Conservation (phyloP, 371 early-diverging fungal species). For the Mucor indicus region DNA sequence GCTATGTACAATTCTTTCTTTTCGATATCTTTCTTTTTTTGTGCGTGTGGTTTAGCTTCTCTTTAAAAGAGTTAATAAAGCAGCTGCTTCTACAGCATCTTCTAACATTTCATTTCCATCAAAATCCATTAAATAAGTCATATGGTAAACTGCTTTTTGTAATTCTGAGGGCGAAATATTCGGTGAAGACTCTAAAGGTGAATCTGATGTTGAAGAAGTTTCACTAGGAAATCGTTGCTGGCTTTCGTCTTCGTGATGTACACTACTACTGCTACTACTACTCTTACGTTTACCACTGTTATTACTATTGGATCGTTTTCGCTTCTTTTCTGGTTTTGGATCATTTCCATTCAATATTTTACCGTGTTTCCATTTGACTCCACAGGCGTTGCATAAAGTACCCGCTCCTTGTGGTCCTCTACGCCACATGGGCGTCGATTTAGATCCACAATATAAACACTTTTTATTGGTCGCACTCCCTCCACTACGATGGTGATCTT, state of each 20-base stretch:
- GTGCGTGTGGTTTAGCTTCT: conserved; percentile 38
- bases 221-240: no score
- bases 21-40: no score
- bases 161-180: no score
- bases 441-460: conserved; percentile 79
- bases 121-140: no score
- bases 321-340: conserved; percentile 8
- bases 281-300: no score
- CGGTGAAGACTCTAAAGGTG: no score
- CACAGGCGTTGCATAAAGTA: conserved; percentile 88
- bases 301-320: conserved; percentile 5
- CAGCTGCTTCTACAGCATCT: conserved; percentile 46
- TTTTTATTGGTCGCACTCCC: conserved; percentile 21
- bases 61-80: conserved; percentile 39
- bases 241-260: no score
- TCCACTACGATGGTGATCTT: background rate
- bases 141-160: no score
- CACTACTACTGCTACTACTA: no score
- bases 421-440: conserved; percentile 89
- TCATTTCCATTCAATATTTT: conserved; percentile 45
- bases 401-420: conserved; percentile 80
- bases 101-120: no score
- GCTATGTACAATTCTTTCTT: no score
- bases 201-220: no score
- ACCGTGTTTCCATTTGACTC: conserved; percentile 85